Percentiles rank a stretch among this genome's conserved stretches.
phyloP scores from a whole-genome alignment of 345 rosid species.

The Heritiera littoralis region DNA sequence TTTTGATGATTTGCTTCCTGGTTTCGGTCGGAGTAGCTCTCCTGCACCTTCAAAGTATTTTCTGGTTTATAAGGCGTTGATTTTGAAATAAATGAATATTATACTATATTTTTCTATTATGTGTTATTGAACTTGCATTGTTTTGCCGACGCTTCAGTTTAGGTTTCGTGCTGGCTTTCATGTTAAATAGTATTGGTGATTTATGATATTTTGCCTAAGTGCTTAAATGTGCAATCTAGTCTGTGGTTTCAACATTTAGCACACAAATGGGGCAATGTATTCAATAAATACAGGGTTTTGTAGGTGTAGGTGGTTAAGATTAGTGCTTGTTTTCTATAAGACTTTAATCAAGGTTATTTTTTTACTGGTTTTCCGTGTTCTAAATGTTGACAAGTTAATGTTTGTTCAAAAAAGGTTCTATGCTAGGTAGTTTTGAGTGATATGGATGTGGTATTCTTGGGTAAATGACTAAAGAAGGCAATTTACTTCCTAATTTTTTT shows the following conservation, averaged over 20 bases:
- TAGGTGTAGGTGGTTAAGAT: background rate
- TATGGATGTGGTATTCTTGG: background rate
- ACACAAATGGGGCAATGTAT: background rate
- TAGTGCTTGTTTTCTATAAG: background rate
- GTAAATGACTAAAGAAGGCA: slow-evolving; percentile 2
- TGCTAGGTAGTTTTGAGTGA: background rate
- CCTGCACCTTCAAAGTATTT: slow-evolving; percentile 44
- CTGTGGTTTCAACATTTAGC: background rate
- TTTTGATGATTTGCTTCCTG: slow-evolving; percentile 76
- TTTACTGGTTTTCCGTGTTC: background rate
- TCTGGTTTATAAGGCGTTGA: background rate
- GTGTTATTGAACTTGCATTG: background rate
- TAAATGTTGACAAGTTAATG: too few relatives aligned
- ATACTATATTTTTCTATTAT: background rate
- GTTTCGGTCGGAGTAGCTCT: slow-evolving; percentile 65
- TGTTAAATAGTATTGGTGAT: background rate
- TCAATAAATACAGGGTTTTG: background rate
- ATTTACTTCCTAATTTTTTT: background rate
- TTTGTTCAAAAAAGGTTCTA: background rate
- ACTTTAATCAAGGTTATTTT: background rate
- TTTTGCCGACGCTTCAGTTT: background rate
- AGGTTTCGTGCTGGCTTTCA: background rate
- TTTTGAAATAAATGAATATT: slow-evolving; percentile 1
- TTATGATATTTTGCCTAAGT: background rate
- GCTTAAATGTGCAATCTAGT: background rate